phyloP scores from a whole-genome alignment of 1,139 yeast genomes.

The Kodamaea sp. region DNA sequence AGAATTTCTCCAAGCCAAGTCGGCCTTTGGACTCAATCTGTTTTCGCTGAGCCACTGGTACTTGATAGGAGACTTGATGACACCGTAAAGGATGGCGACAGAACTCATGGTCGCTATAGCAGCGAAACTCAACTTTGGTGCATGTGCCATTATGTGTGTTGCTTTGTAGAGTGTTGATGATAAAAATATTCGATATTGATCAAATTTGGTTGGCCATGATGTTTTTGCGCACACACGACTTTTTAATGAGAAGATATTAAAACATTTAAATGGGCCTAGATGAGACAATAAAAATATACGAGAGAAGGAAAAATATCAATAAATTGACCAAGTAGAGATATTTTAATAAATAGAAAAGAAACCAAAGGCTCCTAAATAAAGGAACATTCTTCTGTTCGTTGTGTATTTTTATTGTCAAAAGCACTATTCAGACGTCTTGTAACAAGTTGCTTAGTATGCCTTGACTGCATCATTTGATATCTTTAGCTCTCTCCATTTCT shows the following conservation, averaged over 20 bases:
- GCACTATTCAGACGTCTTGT: no score
- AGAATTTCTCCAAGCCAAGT: conserved; percentile 51
- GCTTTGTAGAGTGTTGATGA: conserved; percentile 4
- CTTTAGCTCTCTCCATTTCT: conserved; percentile 1
- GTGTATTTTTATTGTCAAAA: no score
- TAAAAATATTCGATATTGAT: conserved; percentile 13
- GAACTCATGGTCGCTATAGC: conserved; percentile 47
- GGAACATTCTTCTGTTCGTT: no score
- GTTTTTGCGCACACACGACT: conserved; percentile 15
- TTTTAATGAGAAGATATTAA: not conserved
- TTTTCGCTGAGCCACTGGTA: conserved; percentile 42
- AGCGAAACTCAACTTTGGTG: conserved; percentile 39
- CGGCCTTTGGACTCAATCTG: conserved; percentile 49
- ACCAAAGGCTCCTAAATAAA: no score
- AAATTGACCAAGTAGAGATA: no score
- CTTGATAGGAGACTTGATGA: conserved; percentile 45
- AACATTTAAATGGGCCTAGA: no score
- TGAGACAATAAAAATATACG: no score
- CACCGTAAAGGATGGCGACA: conserved; percentile 37
- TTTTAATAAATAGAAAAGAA: no score
- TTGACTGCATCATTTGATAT: not conserved
- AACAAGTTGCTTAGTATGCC: no score
- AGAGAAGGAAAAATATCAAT: no score
- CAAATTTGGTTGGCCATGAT: conserved; percentile 24
- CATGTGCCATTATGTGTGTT: conserved; percentile 34